Evolutionary conservation across 2,329 filamentous ascomycete genomes (phyloP).

Genomic region (Fusarium avenaceum): DNA sequence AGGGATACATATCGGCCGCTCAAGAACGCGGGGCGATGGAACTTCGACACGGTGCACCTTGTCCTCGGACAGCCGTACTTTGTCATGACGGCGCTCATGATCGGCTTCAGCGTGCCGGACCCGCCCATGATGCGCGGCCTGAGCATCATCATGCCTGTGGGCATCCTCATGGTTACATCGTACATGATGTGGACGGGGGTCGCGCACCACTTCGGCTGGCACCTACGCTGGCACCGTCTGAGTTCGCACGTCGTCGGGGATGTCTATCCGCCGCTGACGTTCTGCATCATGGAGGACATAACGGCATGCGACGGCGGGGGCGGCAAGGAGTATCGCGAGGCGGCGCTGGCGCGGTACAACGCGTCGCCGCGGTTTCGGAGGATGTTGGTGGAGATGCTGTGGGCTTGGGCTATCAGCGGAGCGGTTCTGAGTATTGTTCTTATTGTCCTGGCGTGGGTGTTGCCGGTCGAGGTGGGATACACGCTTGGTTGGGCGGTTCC

Average conservation of each 20-base stretch:
- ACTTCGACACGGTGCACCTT: conserved; percentile 32
- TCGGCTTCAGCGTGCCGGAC: conserved; percentile 36
- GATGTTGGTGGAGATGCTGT: conserved; percentile 35
- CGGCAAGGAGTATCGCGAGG: conserved; percentile 27
- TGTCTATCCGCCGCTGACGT: conserved; percentile 23
- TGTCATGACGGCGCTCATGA: conserved; percentile 39
- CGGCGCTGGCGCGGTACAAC: conserved; percentile 26
- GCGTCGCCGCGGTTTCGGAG: conserved; percentile 28
- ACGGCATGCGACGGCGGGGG: conserved; percentile 32
- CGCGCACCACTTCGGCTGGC: conserved; percentile 29
- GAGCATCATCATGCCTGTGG: conserved; percentile 37
- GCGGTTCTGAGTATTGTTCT: conserved; percentile 10
- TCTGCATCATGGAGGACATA: conserved; percentile 35
- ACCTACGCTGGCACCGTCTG: conserved; percentile 17
- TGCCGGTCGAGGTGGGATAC: conserved; percentile 27
- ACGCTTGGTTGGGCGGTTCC: conserved; percentile 27
- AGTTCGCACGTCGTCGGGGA: conserved; percentile 28
- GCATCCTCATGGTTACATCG: conserved; percentile 32
- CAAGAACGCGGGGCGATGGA: conserved; percentile 24
- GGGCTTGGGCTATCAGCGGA: conserved; percentile 24
- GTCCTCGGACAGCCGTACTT: conserved; percentile 32
- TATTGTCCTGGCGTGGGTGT: conserved; percentile 19
- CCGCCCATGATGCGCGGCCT: conserved; percentile 33
- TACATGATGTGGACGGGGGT: conserved; percentile 38
- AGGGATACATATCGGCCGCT: conserved; percentile 23